Conservation (phyloP, 345 rosid species). For the Erodium maritimum region DNA sequence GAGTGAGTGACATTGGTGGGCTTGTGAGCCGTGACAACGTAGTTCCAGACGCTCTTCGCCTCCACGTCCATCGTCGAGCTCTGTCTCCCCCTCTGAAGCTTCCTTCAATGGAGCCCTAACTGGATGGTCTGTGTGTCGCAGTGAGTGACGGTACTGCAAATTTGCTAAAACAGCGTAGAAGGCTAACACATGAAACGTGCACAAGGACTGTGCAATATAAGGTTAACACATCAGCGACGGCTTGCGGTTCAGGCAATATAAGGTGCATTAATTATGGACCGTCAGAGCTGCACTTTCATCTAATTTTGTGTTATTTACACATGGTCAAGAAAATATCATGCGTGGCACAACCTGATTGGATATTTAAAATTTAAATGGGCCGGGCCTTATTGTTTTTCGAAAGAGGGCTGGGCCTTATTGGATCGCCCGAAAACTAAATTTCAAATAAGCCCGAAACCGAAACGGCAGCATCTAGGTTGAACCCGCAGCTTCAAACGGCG, state of each 20-base stretch:
- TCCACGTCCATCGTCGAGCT: background rate
- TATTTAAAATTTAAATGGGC: too few relatives aligned
- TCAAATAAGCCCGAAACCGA: too few relatives aligned
- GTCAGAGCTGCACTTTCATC: background rate
- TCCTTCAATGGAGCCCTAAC: background rate
- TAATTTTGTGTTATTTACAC: too few relatives aligned
- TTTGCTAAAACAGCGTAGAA: background rate
- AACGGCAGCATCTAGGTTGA: too few relatives aligned
- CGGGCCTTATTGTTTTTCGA: too few relatives aligned
- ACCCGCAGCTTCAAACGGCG: too few relatives aligned
- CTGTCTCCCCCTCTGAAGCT: background rate
- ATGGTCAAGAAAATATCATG: too few relatives aligned
- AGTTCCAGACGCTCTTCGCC: slow-evolving; percentile 42
- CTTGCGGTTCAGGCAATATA: background rate
- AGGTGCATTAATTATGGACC: background rate
- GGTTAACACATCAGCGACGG: background rate
- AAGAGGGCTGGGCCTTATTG: too few relatives aligned
- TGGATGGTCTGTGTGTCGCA: background rate
- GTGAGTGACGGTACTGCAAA: background rate
- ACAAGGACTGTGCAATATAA: too few relatives aligned
- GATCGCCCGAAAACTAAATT: too few relatives aligned
- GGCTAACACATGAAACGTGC: background rate
- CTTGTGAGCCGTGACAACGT: slow-evolving; percentile 48
- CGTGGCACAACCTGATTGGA: too few relatives aligned
- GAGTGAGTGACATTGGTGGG: slow-evolving; percentile 90